These are phyloP conservation scores for Malassezia nana DNA, from an alignment of 1,284 basidiomycete species.

Conservation along the genomic window DNA sequence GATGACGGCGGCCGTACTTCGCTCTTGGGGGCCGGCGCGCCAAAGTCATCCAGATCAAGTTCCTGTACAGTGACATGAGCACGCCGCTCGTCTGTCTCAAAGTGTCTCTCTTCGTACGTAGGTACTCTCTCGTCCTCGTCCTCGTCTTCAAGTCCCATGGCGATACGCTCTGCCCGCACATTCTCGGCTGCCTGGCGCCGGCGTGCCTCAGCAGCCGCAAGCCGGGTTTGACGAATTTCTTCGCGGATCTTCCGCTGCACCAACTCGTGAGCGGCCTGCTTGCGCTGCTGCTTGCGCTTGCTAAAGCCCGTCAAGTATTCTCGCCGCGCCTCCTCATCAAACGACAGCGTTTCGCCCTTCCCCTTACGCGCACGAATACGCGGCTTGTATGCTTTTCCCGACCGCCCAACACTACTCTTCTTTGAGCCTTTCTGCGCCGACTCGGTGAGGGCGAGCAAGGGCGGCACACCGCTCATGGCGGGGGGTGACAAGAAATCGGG, in stretches of 20 bases:
- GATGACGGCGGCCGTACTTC: constrained; percentile 7
- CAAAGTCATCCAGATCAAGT: constrained; percentile 7
- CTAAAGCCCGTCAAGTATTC: constrained; percentile 46
- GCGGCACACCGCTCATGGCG: constrained; percentile 1
- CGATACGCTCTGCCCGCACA: constrained; percentile 29
- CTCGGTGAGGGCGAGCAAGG: constrained; percentile 20
- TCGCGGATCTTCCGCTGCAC: constrained; percentile 30
- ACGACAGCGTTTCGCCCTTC: constrained; percentile 27
- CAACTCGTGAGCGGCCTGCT: constrained; percentile 32
- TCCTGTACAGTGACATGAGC: constrained; percentile 17
- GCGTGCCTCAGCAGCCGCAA: constrained; percentile 24
- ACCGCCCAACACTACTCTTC: neutral
- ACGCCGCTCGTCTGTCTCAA: constrained; percentile 10
- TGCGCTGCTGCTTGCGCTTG: constrained; percentile 42
- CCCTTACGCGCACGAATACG: constrained; percentile 9
- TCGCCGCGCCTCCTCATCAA: constrained; percentile 38
- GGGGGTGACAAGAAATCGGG: neutral
- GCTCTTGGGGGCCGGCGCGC: neutral
- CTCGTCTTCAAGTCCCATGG: constrained; percentile 28
- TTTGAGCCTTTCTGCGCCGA: constrained; percentile 17
- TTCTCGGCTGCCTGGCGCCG: constrained; percentile 38
- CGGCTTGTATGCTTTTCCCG: neutral
- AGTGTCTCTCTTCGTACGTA: constrained; percentile 5
- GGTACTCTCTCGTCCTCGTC: constrained; percentile 28
- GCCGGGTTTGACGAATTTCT: constrained; percentile 22